Evolutionary conservation across 805 yeast genomes (phyloP).

Genomic region (Candida succiphila): DNA sequence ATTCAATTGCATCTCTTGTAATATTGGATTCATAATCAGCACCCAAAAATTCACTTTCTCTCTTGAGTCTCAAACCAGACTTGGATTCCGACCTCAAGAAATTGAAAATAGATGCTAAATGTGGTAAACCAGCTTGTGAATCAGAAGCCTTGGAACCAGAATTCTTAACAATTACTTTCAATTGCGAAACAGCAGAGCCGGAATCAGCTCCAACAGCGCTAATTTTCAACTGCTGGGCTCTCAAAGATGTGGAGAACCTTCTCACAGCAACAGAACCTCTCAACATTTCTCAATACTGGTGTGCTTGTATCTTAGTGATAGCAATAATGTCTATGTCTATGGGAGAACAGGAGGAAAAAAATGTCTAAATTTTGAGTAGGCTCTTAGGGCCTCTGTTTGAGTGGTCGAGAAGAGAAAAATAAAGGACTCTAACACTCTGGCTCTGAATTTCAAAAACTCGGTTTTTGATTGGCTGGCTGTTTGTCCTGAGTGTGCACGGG

Average conservation of each 20-base stretch:
- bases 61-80: slow-evolving; percentile 84
- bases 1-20: slow-evolving; percentile 76
- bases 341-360: no score
- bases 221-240: slow-evolving; percentile 34
- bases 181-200: slow-evolving; percentile 58
- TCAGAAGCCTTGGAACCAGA: slow-evolving; percentile 69
- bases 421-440: no score
- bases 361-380: no score
- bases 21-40: slow-evolving; percentile 63
- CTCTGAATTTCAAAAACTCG: no score
- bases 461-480: no score
- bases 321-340: no score
- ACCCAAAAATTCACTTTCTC: slow-evolving; percentile 92
- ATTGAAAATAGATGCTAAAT: slow-evolving; percentile 72
- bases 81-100: slow-evolving; percentile 75
- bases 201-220: slow-evolving; percentile 30
- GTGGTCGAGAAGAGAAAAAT: no score
- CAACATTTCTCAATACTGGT: no score
- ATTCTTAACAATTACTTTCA: slow-evolving; percentile 68
- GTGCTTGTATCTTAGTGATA: no score
- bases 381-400: no score
- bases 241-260: slow-evolving; percentile 22
- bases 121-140: slow-evolving; percentile 72
- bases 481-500: no score
- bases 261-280: no score